Conservation (phyloP, 1,284 basidiomycete genomes). For the Irpex rosettiformis region DNA sequence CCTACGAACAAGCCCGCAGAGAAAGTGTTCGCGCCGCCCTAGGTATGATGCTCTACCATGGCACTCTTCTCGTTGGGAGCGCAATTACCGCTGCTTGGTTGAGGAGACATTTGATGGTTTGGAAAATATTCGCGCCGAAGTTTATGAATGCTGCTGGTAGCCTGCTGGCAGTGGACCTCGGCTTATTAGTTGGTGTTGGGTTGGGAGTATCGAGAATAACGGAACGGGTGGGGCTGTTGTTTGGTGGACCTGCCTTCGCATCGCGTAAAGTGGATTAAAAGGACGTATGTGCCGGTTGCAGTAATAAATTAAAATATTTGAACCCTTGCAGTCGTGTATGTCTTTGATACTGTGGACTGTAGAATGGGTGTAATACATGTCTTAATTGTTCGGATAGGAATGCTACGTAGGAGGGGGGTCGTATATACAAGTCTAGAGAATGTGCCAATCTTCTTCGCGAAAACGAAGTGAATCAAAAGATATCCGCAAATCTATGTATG, state of each 20-base stretch:
- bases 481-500: too few species aligned
- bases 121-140: constrained; percentile 97
- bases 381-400: too few species aligned
- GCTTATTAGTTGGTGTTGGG: constrained; percentile 46
- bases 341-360: too few species aligned
- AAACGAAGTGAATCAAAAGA: too few species aligned
- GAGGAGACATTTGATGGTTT: constrained; percentile 94
- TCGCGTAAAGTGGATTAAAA: background rate
- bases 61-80: constrained; percentile 63
- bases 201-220: constrained; percentile 32
- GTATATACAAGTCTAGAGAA: too few species aligned
- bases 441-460: too few species aligned
- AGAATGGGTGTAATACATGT: too few species aligned
- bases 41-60: constrained; percentile 70
- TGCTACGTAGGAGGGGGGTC: too few species aligned
- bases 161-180: constrained; percentile 54
- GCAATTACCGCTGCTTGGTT: constrained; percentile 76
- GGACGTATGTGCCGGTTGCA: background rate
- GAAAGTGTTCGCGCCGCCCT: constrained; percentile 49
- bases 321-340: too few species aligned
- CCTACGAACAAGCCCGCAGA: constrained; percentile 31
- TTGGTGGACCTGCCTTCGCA: constrained; percentile 12
- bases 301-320: background rate
- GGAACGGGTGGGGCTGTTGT: constrained; percentile 23
- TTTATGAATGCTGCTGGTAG: constrained; percentile 76